phyloP scores from a whole-genome alignment of 116 monocot genomes.

The Trichopus zeylanicus region DNA sequence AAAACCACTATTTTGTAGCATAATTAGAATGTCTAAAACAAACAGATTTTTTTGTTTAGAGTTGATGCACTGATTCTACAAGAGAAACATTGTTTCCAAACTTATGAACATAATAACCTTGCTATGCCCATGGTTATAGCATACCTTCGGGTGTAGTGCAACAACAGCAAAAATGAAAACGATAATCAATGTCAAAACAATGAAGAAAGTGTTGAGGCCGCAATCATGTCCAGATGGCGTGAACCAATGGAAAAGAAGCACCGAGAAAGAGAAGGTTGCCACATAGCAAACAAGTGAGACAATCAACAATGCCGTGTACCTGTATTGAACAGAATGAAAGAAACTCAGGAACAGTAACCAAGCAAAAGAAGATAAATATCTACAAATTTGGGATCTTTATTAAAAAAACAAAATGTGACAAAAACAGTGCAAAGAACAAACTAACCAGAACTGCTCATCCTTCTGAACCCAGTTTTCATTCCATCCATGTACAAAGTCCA shows the following conservation, averaged over 20 bases:
- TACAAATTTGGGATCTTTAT: not conserved
- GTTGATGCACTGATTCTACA: too few relatives aligned
- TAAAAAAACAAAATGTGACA: not conserved
- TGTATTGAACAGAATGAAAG: slow-evolving; percentile 25
- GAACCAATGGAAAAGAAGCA: slow-evolving; percentile 91
- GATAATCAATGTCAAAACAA: slow-evolving; percentile 82
- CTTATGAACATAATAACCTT: too few relatives aligned
- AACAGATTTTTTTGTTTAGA: too few relatives aligned
- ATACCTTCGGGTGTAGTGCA: slow-evolving; percentile 90
- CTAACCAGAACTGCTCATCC: slow-evolving; percentile 84
- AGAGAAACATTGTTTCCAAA: not conserved
- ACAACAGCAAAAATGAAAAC: slow-evolving; percentile 82
- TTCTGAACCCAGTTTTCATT: slow-evolving; percentile 88
- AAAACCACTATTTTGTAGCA: too few relatives aligned
- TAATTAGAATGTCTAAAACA: too few relatives aligned
- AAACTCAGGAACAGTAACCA: too few relatives aligned
- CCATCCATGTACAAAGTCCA: slow-evolving; percentile 95
- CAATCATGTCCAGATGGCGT: slow-evolving; percentile 94
- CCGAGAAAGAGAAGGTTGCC: slow-evolving; percentile 82
- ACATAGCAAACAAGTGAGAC: slow-evolving; percentile 87
- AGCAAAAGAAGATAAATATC: too few relatives aligned
- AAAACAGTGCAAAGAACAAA: not conserved
- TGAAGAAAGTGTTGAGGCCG: slow-evolving; percentile 87
- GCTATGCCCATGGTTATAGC: too few relatives aligned
- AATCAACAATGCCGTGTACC: slow-evolving; percentile 88